Evolutionary conservation across 1,284 basidiomycete species (phyloP), one percentile per base, ranked within the genome.

Genomic region (Boletus hoseneyae): DNA sequence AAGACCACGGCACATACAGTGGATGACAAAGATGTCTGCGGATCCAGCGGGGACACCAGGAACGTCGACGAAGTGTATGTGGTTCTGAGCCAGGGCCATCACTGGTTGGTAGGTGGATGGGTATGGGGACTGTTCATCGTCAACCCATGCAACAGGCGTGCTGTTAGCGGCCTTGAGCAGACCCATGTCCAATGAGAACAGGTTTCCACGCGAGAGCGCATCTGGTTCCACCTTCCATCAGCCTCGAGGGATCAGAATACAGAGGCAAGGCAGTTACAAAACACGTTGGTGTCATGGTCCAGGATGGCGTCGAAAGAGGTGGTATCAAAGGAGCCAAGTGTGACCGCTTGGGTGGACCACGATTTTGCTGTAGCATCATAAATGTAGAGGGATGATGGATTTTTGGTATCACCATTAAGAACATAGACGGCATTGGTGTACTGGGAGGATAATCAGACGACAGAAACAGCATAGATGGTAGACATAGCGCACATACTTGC

Each of bases 281-380:
- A 84, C 52, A 85, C 80, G 54, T 93, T 92, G 46, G 91, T 94
- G 69, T 94, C 91, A 59, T 93, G 91, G 70, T 95, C 92, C 35
- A 94, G 78, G 53, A 93, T 82, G 25, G 87, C 75, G 25, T 70
- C 71, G 58, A 80, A 83, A 29, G 73, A 74, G 1, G 73, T 63
- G 3, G 77, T 73, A 64, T 88, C 79, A 59, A 87, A 82, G 36
- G 60, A 66, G 52, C 76, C 77, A 0, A 74, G 56, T 7, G 69
- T 76, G 18, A 77, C 71, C 11, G 67, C 54, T 59, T 90, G 87
- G 2, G 73, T 82, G 7, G 81, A 74, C 87, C 87, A 90, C 2
- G 82, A 76, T 54, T 81, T 80, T 35, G 73, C 73, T 12, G 70
- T 58, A 2, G 80, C 83, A 54, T 89, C 77, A 64, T 82, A 90